Evolutionary conservation across 139 green algal genomes (phyloP).

Genomic region (Volvox reticuliferus): DNA sequence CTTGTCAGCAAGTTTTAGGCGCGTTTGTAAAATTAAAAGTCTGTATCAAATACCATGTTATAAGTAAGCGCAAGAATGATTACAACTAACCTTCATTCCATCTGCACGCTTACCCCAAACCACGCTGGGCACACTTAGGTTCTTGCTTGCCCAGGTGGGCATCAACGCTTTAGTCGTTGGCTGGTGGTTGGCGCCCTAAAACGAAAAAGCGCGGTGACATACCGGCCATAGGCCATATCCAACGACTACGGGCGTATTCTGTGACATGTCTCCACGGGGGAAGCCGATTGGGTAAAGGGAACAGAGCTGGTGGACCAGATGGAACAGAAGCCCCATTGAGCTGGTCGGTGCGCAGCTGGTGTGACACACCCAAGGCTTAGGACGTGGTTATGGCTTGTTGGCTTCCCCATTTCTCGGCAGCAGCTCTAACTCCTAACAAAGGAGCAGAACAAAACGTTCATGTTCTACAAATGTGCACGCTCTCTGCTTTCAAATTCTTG

Average conservation of each 20-base stretch:
- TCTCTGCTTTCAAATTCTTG: too few relatives aligned
- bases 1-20: too few relatives aligned
- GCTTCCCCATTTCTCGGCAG: too few relatives aligned
- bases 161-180: slow-evolving; percentile 5
- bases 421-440: too few relatives aligned
- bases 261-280: background rate
- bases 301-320: background rate
- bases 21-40: too few relatives aligned
- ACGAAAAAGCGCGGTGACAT: slow-evolving; percentile 1
- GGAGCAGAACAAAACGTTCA: too few relatives aligned
- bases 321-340: slow-evolving; percentile 1
- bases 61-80: too few relatives aligned
- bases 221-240: background rate
- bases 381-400: too few relatives aligned
- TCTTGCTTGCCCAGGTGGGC: slow-evolving; percentile 5
- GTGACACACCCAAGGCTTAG: too few relatives aligned
- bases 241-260: slow-evolving; percentile 16
- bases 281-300: slow-evolving; percentile 10
- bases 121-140: background rate
- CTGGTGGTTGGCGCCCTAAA: slow-evolving; percentile 28
- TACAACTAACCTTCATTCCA: background rate
- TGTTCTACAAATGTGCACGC: too few relatives aligned
- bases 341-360: too few relatives aligned
- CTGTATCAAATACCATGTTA: too few relatives aligned
- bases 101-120: background rate